Base-by-base conservation (phyloP, 345 rosid species). In the Eucalyptus cloeziana region DNA sequence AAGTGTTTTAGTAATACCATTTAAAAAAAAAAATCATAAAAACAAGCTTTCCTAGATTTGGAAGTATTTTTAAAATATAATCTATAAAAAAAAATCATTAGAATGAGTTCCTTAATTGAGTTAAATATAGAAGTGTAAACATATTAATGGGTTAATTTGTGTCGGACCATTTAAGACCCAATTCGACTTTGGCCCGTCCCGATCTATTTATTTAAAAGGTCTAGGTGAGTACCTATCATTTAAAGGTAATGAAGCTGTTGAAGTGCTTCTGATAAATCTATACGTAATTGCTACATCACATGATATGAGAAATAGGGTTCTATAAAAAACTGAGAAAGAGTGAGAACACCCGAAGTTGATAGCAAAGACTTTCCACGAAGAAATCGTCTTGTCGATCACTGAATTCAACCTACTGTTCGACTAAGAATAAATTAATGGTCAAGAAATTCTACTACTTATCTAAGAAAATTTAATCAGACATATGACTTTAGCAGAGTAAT, bases 121-220 rank as follows among this genome's bases (percentile, higher is more conserved):
- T 52, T 52, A 7, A 19, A 52, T 52, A 52, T 52, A 19, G 56
- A 52, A 52, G 56, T 52, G 9, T 3, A 17, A 51, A 51, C 21
- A 51, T 1, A 52, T 52, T 52, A 52, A 52, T 52, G 0, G 17
- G 56, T 52, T 52, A 52, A 52, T 52, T 52, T 19, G 24, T 52
- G 24, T 52, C 4, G 4, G 56, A 52, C 24, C 24, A 52, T 52
- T 52, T 52, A 52, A 52, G 56, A 52, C 56, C 1, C 24, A 52
- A 52, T 52, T 52, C 10, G 19, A 52, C 17, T 52, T 51, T 3
- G 9, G 56, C 56, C 4, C 0, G 4, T 17, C 24, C 56, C 0
- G 10, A 17, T 52, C 9, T 52, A 52, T 52, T 9, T 52, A 52
- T 52, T 52, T 52, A 19, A 17, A 52, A 52, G 9, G 56, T 52